A percentile compares a stretch with the other conserved stretches of the same genome.
phyloP scores from a whole-genome alignment of 75 land plant species.

The Selaginella tamariscina region DNA sequence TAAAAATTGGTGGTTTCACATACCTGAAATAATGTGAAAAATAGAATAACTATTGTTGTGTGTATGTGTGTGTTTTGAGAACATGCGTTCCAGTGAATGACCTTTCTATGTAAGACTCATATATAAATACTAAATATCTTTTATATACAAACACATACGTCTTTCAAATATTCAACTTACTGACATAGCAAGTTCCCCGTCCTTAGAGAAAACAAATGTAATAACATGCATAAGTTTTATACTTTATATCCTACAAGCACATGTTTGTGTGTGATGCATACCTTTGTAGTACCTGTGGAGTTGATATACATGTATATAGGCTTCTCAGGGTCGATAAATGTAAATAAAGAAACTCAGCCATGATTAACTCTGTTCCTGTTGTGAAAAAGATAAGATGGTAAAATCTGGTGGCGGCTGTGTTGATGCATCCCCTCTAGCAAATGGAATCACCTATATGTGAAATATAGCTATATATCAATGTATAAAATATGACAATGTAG shows the following conservation, averaged over 20 bases:
- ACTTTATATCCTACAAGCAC: background rate
- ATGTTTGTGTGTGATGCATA: background rate
- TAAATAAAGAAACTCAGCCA: constrained; percentile 73
- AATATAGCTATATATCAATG: background rate
- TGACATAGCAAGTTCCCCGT: constrained; percentile 72
- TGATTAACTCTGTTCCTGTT: constrained; percentile 81
- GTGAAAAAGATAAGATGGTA: constrained; percentile 71
- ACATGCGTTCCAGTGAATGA: too few species aligned
- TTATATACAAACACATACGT: background rate
- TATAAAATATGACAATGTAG: background rate
- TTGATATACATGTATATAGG: constrained; percentile 84
- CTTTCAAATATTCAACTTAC: constrained; percentile 19
- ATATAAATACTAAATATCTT: background rate
- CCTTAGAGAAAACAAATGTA: constrained; percentile 37
- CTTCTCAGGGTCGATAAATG: constrained; percentile 62
- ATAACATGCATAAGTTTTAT: background rate
- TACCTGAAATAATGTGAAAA: constrained; percentile 29
- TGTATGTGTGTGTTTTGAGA: too few species aligned
- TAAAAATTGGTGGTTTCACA: constrained; percentile 73
- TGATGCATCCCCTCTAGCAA: constrained; percentile 59
- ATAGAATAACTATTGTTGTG: too few species aligned
- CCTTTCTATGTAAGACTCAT: too few species aligned
- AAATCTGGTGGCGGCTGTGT: constrained; percentile 91
- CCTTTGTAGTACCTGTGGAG: constrained; percentile 93
- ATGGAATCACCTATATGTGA: constrained; percentile 66